A percentile compares a stretch with the other conserved stretches of the same genome.
Conservation (phyloP, 1,139 yeast genomes). For the Taphrina sp. region DNA sequence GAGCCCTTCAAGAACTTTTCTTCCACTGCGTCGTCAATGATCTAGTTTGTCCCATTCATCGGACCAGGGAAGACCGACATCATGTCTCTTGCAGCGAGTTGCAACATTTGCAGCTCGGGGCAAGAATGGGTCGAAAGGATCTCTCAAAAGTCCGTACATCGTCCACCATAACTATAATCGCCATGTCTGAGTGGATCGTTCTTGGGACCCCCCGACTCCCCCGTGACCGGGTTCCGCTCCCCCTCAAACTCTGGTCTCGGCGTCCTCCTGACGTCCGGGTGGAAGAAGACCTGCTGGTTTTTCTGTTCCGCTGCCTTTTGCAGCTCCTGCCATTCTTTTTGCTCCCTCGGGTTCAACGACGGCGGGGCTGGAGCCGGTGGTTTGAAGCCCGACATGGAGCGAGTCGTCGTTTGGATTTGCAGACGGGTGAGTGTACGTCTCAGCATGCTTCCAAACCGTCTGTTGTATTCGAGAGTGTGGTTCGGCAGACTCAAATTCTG, state of each 20-base stretch:
- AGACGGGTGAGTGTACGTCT: too few relatives aligned
- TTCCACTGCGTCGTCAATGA: too few relatives aligned
- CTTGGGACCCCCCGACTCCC: constrained; percentile 97
- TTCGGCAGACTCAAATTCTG: too few relatives aligned
- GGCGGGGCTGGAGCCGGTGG: constrained; percentile 70
- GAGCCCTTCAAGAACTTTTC: too few relatives aligned
- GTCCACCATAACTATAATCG: constrained; percentile 92
- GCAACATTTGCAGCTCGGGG: too few relatives aligned
- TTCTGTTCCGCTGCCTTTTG: constrained; percentile 65
- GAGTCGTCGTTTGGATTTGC: too few relatives aligned
- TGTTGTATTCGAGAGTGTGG: too few relatives aligned
- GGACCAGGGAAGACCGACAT: too few relatives aligned
- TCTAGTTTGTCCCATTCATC: too few relatives aligned
- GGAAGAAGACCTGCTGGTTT: constrained; percentile 57
- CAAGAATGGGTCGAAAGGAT: too few relatives aligned
- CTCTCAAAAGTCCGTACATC: constrained; percentile 82
- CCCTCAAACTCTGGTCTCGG: constrained; percentile 96
- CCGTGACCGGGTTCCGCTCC: constrained; percentile 72
- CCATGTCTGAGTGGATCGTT: constrained; percentile 93
- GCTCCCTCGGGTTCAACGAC: constrained; percentile 76
- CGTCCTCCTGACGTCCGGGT: constrained; percentile 63
- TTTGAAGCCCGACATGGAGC: constrained; percentile 10
- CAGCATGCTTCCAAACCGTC: too few relatives aligned
- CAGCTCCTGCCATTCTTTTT: constrained; percentile 84
- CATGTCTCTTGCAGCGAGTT: too few relatives aligned